Conservation (phyloP, 768 basidiomycete species). For the Phylloporus sp. region DNA sequence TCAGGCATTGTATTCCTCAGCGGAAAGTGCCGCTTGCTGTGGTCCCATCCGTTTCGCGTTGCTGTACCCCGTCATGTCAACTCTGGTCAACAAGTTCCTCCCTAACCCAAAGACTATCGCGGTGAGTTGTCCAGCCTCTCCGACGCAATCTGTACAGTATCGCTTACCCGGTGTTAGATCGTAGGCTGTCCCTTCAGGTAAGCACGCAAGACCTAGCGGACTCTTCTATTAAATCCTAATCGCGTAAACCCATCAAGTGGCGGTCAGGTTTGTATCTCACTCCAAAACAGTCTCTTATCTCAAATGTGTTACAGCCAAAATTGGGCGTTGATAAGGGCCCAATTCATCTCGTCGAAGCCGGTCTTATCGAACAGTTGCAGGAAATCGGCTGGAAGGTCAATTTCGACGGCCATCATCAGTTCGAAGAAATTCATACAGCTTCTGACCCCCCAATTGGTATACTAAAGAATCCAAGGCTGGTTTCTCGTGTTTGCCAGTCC, state of each 20-base stretch:
- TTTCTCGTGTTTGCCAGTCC: slow-evolving; percentile 75
- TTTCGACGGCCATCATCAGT: slow-evolving; percentile 89
- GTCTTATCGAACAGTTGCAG: slow-evolving; percentile 72
- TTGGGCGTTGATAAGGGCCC: slow-evolving; percentile 85
- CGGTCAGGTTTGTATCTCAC: slow-evolving; percentile 27
- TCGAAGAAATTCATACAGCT: slow-evolving; percentile 64
- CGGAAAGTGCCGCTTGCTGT: not conserved
- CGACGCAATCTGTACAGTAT: not conserved
- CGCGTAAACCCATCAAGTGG: slow-evolving; percentile 21
- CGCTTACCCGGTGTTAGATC: slow-evolving; percentile 49
- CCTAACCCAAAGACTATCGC: slow-evolving; percentile 71
- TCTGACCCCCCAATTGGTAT: slow-evolving; percentile 70
- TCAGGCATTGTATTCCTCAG: not conserved
- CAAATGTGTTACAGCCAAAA: slow-evolving; percentile 48
- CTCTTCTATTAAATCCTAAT: slow-evolving; percentile 1
- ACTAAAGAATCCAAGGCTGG: slow-evolving; percentile 86
- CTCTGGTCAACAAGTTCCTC: slow-evolving; percentile 26
- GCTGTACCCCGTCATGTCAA: slow-evolving; percentile 16
- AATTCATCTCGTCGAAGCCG: slow-evolving; percentile 83
- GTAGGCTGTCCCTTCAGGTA: slow-evolving; percentile 96
- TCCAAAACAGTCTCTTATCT: slow-evolving; percentile 11
- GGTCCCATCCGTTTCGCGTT: not conserved
- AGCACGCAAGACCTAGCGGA: slow-evolving; percentile 21
- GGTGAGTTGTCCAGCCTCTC: slow-evolving; percentile 46
- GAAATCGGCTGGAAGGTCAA: slow-evolving; percentile 84